Conservation (phyloP, 2,329 filamentous ascomycete genomes). For the Colletotrichum graminicola region DNA sequence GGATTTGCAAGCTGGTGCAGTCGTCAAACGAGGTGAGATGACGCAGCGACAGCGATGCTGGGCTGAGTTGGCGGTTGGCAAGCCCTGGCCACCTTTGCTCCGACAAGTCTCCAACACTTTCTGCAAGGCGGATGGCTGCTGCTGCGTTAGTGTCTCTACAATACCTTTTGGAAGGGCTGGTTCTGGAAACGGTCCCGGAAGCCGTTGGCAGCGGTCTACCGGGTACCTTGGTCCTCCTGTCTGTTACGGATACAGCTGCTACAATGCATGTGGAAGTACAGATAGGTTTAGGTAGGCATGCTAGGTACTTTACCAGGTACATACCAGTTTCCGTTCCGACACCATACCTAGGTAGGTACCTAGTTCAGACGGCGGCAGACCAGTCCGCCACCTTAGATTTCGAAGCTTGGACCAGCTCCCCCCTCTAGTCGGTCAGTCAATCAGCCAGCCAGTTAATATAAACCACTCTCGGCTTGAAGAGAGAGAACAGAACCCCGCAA, state of each 20-base stretch:
- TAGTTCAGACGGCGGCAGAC: background rate
- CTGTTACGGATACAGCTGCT: slow-evolving; percentile 5
- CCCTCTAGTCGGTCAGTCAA: background rate
- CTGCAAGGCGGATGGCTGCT: background rate
- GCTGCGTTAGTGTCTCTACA: slow-evolving; percentile 4
- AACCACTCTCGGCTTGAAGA: slow-evolving; percentile 3
- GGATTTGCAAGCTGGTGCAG: slow-evolving; percentile 25
- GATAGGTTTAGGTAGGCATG: background rate
- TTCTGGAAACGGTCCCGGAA: slow-evolving; percentile 7
- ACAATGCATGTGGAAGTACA: slow-evolving; percentile 33
- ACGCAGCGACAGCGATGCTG: slow-evolving; percentile 27
- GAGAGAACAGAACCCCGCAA: slow-evolving; percentile 33
- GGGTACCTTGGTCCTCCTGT: background rate
- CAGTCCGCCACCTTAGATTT: slow-evolving; percentile 7
- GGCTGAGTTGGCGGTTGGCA: slow-evolving; percentile 21
- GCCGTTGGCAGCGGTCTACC: slow-evolving; percentile 32
- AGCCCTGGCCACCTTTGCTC: slow-evolving; percentile 8
- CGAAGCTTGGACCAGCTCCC: slow-evolving; percentile 19
- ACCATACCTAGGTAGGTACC: background rate
- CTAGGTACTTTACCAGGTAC: slow-evolving; percentile 19
- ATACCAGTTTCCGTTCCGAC: slow-evolving; percentile 23
- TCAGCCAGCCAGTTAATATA: background rate
- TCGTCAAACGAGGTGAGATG: slow-evolving; percentile 37
- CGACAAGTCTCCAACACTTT: slow-evolving; percentile 8
- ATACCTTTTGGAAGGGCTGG: slow-evolving; percentile 10